Conservation (phyloP, 345 rosid genomes). For the Rhodomyrtus tomentosa region DNA sequence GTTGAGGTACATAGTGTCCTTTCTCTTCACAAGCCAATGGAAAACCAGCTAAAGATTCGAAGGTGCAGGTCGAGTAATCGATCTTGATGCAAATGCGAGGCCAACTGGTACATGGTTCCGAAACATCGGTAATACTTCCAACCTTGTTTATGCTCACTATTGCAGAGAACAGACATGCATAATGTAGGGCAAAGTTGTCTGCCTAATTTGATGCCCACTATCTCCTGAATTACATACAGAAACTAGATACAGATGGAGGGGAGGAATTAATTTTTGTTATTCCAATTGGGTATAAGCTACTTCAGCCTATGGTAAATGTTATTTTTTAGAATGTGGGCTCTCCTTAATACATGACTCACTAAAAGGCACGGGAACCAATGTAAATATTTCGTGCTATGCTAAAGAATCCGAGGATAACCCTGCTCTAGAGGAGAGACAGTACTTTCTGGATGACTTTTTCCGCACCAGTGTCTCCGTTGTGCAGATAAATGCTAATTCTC, state of each 20-base stretch:
- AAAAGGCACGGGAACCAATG: neutral
- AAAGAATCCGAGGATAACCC: neutral
- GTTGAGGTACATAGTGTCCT: neutral
- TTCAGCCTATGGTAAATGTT: neutral
- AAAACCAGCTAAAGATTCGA: neutral
- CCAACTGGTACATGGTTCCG: neutral
- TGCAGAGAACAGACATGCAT: neutral
- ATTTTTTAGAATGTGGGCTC: neutral
- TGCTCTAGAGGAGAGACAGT: no score
- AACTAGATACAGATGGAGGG: neutral
- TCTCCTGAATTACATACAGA: neutral
- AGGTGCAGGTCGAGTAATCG: neutral
- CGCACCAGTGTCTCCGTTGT: neutral
- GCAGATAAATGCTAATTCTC: neutral
- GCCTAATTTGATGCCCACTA: neutral
- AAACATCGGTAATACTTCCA: neutral
- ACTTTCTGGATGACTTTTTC: neutral
- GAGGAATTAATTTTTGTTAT: neutral
- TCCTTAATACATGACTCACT: no score
- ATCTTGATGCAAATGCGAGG: neutral
- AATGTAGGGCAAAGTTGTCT: neutral
- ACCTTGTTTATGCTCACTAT: neutral
- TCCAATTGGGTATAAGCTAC: neutral
- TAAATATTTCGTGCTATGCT: neutral
- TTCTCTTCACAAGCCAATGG: neutral